phyloP scores from a whole-genome alignment of 2,329 filamentous ascomycete species.

The Leptographium galeiforme region DNA sequence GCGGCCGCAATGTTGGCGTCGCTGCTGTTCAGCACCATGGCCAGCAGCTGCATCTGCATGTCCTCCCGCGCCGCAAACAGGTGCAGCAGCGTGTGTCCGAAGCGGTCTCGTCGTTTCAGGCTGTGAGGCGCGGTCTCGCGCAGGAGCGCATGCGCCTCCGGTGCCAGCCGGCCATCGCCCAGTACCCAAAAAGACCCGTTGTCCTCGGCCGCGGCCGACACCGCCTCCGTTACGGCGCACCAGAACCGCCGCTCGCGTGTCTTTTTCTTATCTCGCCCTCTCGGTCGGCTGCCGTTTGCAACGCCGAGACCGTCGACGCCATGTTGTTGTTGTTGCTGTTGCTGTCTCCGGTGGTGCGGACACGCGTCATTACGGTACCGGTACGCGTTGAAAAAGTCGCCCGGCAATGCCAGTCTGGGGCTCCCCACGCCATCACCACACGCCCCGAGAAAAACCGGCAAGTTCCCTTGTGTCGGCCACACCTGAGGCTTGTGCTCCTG shows the following conservation, averaged over 20 bases:
- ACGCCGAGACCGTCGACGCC: neutral
- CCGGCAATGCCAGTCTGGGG: slow-evolving; percentile 26
- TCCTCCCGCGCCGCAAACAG: slow-evolving; percentile 27
- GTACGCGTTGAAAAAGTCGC: slow-evolving; percentile 31
- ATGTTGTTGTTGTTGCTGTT: neutral
- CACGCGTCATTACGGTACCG: slow-evolving; percentile 15
- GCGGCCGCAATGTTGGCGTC: slow-evolving; percentile 14
- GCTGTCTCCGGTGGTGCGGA: slow-evolving; percentile 3
- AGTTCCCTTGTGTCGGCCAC: neutral
- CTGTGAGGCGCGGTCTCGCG: slow-evolving; percentile 9
- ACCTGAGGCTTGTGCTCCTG: slow-evolving; percentile 6
- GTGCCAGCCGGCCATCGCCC: slow-evolving; percentile 16
- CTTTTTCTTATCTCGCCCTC: neutral
- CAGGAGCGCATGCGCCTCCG: slow-evolving; percentile 12
- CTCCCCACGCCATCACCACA: slow-evolving; percentile 9
- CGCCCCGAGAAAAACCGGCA: slow-evolving; percentile 5
- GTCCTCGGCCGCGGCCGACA: slow-evolving; percentile 6
- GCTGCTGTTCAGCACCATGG: slow-evolving; percentile 12
- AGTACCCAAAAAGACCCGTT: slow-evolving; percentile 16
- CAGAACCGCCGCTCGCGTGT: slow-evolving; percentile 16
- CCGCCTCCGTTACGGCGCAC: slow-evolving; percentile 18
- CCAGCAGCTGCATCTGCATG: slow-evolving; percentile 16
- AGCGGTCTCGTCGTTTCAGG: slow-evolving; percentile 24
- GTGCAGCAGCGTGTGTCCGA: slow-evolving; percentile 35
- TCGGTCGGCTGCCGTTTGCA: neutral